Evolutionary conservation across 306 rosid genomes (phyloP).

Genomic region (Arachis stenosperma): DNA sequence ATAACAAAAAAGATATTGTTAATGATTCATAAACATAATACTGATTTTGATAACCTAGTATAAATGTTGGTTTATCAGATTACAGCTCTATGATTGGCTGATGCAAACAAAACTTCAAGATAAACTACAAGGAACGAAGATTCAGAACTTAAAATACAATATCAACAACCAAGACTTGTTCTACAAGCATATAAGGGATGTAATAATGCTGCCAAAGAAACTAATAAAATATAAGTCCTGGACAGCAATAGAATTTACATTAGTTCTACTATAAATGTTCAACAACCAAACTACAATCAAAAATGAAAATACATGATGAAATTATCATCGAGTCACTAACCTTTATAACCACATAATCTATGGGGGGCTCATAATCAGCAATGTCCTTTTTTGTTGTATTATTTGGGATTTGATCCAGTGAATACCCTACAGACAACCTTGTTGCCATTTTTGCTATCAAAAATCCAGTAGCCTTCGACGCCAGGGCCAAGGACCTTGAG

Average conservation of each 20-base stretch:
- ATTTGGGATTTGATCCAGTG: constrained; percentile 90
- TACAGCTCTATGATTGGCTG: constrained; percentile 9
- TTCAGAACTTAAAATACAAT: background rate
- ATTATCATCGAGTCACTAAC: constrained; percentile 44
- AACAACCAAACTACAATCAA: background rate
- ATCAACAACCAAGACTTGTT: background rate
- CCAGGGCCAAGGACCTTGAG: constrained; percentile 89
- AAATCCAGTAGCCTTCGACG: constrained; percentile 95
- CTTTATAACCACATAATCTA: constrained; percentile 97
- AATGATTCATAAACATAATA: background rate
- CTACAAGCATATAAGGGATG: background rate
- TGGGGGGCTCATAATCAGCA: constrained; percentile 98
- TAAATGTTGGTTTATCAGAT: constrained; percentile 13
- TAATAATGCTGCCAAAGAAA: too few relatives aligned
- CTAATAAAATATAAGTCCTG: background rate
- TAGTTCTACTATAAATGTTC: background rate
- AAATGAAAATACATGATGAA: background rate
- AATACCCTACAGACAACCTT: constrained; percentile 84
- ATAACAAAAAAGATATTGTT: background rate
- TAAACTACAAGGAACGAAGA: background rate
- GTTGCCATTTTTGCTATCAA: constrained; percentile 98
- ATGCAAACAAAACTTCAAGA: background rate
- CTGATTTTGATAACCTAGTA: constrained; percentile 18
- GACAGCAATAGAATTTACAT: background rate
- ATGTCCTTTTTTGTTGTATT: constrained; percentile 89